phyloP scores from a whole-genome alignment of 345 rosid species.

The Hibiscus tridactylites region DNA sequence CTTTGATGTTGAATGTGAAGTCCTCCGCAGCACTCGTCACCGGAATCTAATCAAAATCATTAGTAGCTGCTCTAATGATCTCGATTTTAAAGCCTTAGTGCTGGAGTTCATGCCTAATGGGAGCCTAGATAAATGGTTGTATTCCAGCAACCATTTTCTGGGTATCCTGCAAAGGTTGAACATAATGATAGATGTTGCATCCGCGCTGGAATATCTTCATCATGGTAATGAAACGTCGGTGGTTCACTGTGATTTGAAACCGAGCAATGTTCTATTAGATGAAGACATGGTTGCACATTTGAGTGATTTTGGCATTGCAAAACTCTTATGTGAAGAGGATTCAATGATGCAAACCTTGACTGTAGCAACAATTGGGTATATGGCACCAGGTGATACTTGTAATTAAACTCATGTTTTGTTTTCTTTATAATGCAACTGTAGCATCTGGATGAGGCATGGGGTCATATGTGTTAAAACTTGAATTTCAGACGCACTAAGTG shows the following conservation, averaged over 20 bases:
- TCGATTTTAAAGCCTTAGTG: slow-evolving; percentile 14
- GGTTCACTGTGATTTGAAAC: slow-evolving; percentile 10
- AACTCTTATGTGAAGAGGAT: not conserved
- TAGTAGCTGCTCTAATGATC: slow-evolving; percentile 5
- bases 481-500: no score
- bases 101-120: slow-evolving; percentile 11
- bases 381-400: slow-evolving; percentile 8
- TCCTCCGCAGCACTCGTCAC: slow-evolving; percentile 8
- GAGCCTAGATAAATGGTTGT: slow-evolving; percentile 11
- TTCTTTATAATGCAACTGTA: not conserved
- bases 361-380: slow-evolving; percentile 13
- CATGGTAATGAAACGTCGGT: no score
- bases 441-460: no score
- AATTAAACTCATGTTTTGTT: not conserved
- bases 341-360: slow-evolving; percentile 5
- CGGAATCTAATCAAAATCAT: not conserved
- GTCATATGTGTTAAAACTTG: no score
- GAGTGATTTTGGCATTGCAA: slow-evolving; percentile 15
- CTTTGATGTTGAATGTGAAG: slow-evolving; percentile 17
- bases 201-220: not conserved
- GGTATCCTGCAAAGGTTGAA: not conserved
- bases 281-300: slow-evolving; percentile 13
- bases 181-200: slow-evolving; percentile 3
- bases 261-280: slow-evolving; percentile 10
- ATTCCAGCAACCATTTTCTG: not conserved